Base-by-base conservation (phyloP, 2,329 filamentous ascomycete species). In the Penicillium sumatraense region DNA sequence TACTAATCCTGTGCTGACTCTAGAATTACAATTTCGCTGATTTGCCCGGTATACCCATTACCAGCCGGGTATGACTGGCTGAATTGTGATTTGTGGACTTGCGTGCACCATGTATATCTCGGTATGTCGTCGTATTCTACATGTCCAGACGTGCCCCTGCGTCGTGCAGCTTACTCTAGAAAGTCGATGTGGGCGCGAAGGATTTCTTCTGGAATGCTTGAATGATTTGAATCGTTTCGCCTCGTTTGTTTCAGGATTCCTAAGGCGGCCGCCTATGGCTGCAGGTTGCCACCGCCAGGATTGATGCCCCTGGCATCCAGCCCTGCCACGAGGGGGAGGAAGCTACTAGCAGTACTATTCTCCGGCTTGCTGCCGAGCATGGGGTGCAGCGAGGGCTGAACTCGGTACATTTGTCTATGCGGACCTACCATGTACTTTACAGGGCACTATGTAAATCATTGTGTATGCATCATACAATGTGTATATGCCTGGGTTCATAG, bases 191-290 rank as follows among this genome's bases (percentile, higher is more conserved):
- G 41, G 41, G 29, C 29, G 23, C 41, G 41, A 44, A 44, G 41
- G 41, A 29, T 44, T 44, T 29, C 41, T 44, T 44, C 41, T 44
- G 41, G 41, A 44, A 44, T 44, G 24, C 41, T 44, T 41, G 38
- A 16, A 41, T 14, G 13, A 44, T 16, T 16, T 10, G 13, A 44
- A 18, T 8, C 11, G 41, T 44, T 44, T 44, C 41, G 24, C 41
- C 20, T 44, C 24, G 41, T 29, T n/a, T 29, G 41, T 44, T 44
- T 44, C 41, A 44, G 41, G 11, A 44, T 44, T 23, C 41, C 16
- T 44, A 44, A 21, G 41, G 23, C 24, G 23, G 21, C 20, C 21
- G n/a, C 3, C 35, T n/a, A 16, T 18, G 16, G 35, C 38, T 44
- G 41, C 41, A 29, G 23, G 23, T 44, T 44, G 41, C 41, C 41